Percentiles rank a stretch among this genome's conserved stretches.
These are phyloP conservation scores for Claviceps pazoutovae DNA, from an alignment of 2,329 filamentous ascomycete genomes.

Conservation along the genomic window DNA sequence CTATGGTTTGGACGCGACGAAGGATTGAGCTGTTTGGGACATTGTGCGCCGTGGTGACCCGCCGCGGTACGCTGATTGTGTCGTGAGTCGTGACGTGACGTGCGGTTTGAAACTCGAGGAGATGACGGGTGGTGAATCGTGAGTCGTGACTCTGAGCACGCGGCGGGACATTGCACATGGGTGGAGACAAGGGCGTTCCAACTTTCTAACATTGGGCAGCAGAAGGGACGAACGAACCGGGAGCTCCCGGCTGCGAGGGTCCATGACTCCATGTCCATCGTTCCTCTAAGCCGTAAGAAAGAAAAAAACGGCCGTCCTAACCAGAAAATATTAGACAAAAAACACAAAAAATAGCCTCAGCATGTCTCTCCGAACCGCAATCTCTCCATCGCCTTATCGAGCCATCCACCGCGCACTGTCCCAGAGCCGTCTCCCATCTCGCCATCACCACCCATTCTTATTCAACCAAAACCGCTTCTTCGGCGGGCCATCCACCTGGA, in stretches of 20 bases:
- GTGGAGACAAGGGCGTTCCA: not conserved
- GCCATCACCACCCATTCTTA: conserved; percentile 5
- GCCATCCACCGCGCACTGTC: not conserved
- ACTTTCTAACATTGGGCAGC: not conserved
- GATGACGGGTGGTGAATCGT: not conserved
- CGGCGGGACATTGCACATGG: not conserved
- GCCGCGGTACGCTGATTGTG: not conserved
- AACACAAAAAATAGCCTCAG: not conserved
- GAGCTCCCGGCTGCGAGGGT: not conserved
- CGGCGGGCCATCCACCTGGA: conserved; percentile 30
- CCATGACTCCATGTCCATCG: not conserved
- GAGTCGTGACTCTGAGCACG: not conserved
- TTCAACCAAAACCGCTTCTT: conserved; percentile 6
- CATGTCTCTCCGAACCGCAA: conserved; percentile 2
- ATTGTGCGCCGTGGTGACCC: conserved; percentile 10
- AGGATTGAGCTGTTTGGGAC: conserved; percentile 7
- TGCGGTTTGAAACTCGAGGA: not conserved
- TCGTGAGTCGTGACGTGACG: not conserved
- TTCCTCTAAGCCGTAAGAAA: not conserved
- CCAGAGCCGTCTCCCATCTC: not conserved
- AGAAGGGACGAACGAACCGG: not conserved
- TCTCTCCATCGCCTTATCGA: not conserved
- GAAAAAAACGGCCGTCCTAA: not conserved
- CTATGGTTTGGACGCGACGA: conserved; percentile 10
- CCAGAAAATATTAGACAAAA: too few relatives aligned